Evolutionary conservation across 495 filamentous ascomycete species (phyloP).

Genomic region (Tuber calosporum): DNA sequence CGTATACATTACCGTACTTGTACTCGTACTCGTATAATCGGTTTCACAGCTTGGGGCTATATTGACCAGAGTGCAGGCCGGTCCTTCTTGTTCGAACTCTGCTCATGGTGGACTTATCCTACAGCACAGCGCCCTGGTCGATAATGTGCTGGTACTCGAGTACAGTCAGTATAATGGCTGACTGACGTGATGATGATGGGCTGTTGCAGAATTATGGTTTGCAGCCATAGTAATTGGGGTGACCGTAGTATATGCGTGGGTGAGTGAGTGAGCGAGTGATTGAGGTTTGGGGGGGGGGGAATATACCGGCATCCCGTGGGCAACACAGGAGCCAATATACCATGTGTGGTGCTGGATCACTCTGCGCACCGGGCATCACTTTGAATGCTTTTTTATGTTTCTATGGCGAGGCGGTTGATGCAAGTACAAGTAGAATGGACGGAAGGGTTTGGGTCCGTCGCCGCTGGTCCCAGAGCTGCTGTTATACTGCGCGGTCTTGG

Average conservation of each 20-base stretch:
- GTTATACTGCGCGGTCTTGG: background rate
- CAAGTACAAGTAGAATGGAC: background rate
- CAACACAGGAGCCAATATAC: background rate
- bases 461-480: background rate
- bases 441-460: background rate
- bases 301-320: background rate
- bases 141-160: too few species aligned
- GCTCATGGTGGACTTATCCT: background rate
- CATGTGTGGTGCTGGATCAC: background rate
- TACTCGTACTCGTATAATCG: too few species aligned
- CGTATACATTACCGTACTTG: too few species aligned
- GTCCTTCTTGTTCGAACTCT: background rate
- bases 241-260: background rate
- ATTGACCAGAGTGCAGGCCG: background rate
- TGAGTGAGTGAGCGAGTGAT: background rate
- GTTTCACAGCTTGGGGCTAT: background rate
- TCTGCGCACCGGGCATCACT: constrained; percentile 1
- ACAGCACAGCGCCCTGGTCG: background rate
- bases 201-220: background rate
- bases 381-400: background rate
- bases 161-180: background rate
- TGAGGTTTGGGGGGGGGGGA: background rate
- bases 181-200: background rate
- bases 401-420: background rate
- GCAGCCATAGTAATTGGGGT: background rate